Conservation (phyloP, 2,329 filamentous ascomycete species). For the Sclerotinia glacialis region DNA sequence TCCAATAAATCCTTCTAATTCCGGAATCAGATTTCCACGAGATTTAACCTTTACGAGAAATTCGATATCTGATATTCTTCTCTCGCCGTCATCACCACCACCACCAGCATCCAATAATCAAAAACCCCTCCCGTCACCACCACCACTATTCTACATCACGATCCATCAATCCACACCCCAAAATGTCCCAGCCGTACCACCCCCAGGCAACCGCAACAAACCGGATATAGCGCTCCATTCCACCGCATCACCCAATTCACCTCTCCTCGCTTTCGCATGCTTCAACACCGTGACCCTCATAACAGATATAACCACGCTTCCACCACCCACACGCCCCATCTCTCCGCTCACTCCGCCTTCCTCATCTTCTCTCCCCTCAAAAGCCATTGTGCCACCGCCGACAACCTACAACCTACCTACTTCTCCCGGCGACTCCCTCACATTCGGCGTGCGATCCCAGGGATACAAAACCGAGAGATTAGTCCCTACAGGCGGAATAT, state of each 20-base stretch:
- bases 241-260: conserved; percentile 28
- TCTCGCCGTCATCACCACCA: conserved; percentile 32
- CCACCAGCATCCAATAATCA: conserved; percentile 28
- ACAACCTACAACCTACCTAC: conserved; percentile 21
- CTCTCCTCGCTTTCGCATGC: conserved; percentile 32
- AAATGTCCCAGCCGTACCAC: neutral
- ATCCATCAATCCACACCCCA: conserved; percentile 22
- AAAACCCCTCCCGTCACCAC: conserved; percentile 31
- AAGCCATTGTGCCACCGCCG: conserved; percentile 11
- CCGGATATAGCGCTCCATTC: conserved; percentile 34
- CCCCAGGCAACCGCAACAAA: conserved; percentile 12
- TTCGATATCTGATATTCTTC: conserved; percentile 30
- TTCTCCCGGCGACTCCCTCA: conserved; percentile 14
- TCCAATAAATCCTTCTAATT: conserved; percentile 24
- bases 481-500: conserved; percentile 29
- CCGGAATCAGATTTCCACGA: conserved; percentile 28
- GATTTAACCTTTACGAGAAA: conserved; percentile 33
- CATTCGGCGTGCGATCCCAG: conserved; percentile 21
- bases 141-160: conserved; percentile 34
- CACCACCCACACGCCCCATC: conserved; percentile 23
- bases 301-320: conserved; percentile 35
- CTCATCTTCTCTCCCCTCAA: conserved; percentile 15
- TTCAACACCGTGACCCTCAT: conserved; percentile 31
- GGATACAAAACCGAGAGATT: conserved; percentile 29
- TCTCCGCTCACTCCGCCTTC: conserved; percentile 17